phyloP scores from a whole-genome alignment of 2,329 filamentous ascomycete species.

The Beauveria bassiana region DNA sequence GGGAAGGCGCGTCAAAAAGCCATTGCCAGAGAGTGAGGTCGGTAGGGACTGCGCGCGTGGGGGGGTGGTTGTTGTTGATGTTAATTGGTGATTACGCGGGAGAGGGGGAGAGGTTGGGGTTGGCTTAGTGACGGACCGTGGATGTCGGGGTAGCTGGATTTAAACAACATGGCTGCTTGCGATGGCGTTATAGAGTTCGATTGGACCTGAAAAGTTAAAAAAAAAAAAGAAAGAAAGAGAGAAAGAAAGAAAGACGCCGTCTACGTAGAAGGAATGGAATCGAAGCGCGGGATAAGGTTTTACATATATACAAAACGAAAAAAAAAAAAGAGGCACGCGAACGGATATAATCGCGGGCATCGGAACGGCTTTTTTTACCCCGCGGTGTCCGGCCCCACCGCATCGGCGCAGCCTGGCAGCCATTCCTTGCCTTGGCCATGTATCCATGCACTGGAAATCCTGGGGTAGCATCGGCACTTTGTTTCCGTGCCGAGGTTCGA shows the following conservation, averaged over 20 bases:
- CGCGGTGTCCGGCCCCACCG: conserved; percentile 4
- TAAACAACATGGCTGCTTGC: conserved; percentile 4
- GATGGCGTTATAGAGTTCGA: background rate
- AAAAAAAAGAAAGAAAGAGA: background rate
- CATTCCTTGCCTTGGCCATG: background rate
- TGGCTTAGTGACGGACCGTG: background rate
- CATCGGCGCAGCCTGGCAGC: background rate
- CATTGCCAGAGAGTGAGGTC: conserved; percentile 9
- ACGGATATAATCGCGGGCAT: background rate
- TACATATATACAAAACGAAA: background rate
- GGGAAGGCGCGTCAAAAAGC: background rate
- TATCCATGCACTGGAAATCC: background rate
- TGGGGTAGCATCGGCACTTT: background rate
- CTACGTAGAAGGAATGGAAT: too few species aligned
- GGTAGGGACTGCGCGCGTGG: background rate
- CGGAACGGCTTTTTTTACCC: background rate
- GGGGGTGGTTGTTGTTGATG: background rate
- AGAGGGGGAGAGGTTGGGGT: background rate
- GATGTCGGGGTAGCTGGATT: conserved; percentile 8
- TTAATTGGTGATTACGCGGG: background rate
- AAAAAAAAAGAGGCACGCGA: background rate
- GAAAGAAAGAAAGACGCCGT: too few species aligned
- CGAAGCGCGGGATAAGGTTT: too few species aligned
- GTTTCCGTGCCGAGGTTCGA: conserved; percentile 2
- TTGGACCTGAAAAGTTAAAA: background rate